Evolutionary conservation across 2,329 filamentous ascomycete genomes (phyloP).

Genomic region (Cordyceps cicadae): DNA sequence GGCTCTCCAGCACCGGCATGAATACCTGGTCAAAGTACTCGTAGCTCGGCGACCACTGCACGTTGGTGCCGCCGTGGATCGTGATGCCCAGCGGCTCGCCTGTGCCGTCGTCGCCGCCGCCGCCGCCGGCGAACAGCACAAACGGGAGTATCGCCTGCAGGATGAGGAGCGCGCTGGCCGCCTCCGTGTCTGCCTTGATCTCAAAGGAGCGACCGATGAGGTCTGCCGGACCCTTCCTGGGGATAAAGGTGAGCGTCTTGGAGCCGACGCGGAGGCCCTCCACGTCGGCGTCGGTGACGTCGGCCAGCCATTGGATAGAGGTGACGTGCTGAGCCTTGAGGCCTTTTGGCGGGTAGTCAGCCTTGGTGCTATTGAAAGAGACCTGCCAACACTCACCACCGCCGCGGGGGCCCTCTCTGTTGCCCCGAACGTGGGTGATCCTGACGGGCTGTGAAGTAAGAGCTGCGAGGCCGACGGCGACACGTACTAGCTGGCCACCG

Average conservation of each 20-base stretch:
- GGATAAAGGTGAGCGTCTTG: slow-evolving; percentile 39
- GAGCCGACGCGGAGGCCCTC: slow-evolving; percentile 44
- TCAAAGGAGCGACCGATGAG: slow-evolving; percentile 35
- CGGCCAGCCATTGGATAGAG: slow-evolving; percentile 45
- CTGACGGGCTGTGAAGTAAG: slow-evolving; percentile 45
- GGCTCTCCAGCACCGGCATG: slow-evolving; percentile 42
- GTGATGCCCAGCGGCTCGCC: slow-evolving; percentile 38
- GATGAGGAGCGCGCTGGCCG: slow-evolving; percentile 48
- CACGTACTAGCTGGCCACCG: slow-evolving; percentile 52
- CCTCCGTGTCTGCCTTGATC: slow-evolving; percentile 40
- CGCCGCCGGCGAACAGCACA: slow-evolving; percentile 45
- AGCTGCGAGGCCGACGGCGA: slow-evolving; percentile 48
- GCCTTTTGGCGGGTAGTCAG: slow-evolving; percentile 31
- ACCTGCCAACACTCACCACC: slow-evolving; percentile 20
- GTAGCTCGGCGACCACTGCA: slow-evolving; percentile 47
- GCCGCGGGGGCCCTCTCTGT: slow-evolving; percentile 28
- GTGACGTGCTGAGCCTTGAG: slow-evolving; percentile 54
- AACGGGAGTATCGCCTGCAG: slow-evolving; percentile 54
- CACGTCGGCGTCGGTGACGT: slow-evolving; percentile 42
- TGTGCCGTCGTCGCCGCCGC: slow-evolving; percentile 37
- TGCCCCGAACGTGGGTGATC: slow-evolving; percentile 48
- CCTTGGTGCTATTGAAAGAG: neutral
- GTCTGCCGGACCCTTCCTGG: slow-evolving; percentile 30
- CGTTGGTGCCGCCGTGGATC: slow-evolving; percentile 53
- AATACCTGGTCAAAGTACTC: slow-evolving; percentile 57